A percentile compares a stretch with the other conserved stretches of the same genome.
phyloP scores from a whole-genome alignment of 1,284 basidiomycete species.

The Volvariella surrecta region DNA sequence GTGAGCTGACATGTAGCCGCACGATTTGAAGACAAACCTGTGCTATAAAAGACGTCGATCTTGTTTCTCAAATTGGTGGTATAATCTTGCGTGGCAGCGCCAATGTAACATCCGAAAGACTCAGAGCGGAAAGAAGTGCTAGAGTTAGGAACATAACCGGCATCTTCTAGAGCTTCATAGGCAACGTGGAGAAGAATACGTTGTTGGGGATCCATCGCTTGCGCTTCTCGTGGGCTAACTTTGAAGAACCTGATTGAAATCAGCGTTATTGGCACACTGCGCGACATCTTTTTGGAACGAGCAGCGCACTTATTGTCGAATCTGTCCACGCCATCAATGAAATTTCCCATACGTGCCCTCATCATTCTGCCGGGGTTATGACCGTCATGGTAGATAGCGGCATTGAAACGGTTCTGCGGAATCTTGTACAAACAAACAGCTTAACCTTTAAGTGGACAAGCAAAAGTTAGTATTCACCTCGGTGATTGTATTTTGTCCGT shows the following conservation, averaged over 20 bases:
- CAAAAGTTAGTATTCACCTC: conserved; percentile 31
- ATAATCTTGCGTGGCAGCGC: conserved; percentile 63
- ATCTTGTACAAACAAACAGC: conserved; percentile 31
- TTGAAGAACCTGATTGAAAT: conserved; percentile 45
- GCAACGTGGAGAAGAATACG: conserved; percentile 56
- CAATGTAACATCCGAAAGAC: conserved; percentile 56
- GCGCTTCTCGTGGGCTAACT: conserved; percentile 64
- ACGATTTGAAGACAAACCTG: conserved; percentile 35
- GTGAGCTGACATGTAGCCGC: neutral
- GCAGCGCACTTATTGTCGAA: conserved; percentile 47
- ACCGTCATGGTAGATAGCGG: conserved; percentile 28
- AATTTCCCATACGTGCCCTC: conserved; percentile 54
- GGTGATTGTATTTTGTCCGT: conserved; percentile 48
- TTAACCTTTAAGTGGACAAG: neutral
- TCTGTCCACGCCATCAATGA: conserved; percentile 42
- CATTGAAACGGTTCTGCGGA: conserved; percentile 47
- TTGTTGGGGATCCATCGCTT: conserved; percentile 69
- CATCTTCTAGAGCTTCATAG: conserved; percentile 58
- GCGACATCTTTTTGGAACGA: neutral
- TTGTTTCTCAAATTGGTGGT: conserved; percentile 51
- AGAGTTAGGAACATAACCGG: conserved; percentile 57
- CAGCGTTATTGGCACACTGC: neutral
- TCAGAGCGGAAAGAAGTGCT: conserved; percentile 42
- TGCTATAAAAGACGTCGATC: conserved; percentile 63
- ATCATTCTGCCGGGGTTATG: conserved; percentile 28